Conservation (phyloP, 2,329 filamentous ascomycete species). For the Cladosporium sp. region DNA sequence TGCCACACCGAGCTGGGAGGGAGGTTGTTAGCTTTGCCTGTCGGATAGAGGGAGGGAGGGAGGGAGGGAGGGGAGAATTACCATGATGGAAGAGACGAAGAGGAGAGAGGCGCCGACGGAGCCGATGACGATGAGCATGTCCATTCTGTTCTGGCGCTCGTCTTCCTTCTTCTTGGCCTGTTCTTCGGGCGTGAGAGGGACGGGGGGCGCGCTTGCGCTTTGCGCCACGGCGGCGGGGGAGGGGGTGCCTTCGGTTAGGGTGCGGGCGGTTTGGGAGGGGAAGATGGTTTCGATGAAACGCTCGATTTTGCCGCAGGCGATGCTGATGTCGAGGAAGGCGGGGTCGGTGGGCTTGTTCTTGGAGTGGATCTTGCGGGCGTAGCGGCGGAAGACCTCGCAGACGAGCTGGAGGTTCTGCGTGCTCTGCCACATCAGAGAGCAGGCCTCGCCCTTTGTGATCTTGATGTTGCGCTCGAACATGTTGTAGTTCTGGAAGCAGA, state of each 20-base stretch:
- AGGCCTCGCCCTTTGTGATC: conserved; percentile 92
- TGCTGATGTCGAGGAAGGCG: conserved; percentile 86
- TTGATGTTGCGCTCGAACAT: conserved; percentile 88
- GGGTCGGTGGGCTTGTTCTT: conserved; percentile 94
- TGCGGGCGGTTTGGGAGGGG: conserved; percentile 72
- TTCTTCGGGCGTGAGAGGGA: conserved; percentile 47
- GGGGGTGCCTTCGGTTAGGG: conserved; percentile 24
- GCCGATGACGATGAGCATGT: conserved; percentile 58
- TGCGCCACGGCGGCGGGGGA: conserved; percentile 36
- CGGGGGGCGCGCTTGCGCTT: conserved; percentile 49
- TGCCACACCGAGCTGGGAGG: conserved; percentile 64
- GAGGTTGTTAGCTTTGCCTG: conserved; percentile 10
- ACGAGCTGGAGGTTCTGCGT: conserved; percentile 82
- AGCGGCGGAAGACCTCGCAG: conserved; percentile 75
- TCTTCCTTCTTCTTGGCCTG: conserved; percentile 51
- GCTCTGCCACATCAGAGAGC: conserved; percentile 83
- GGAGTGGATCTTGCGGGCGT: conserved; percentile 75
- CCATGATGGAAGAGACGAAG: conserved; percentile 73
- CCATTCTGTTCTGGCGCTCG: conserved; percentile 48
- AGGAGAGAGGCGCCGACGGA: conserved; percentile 65
- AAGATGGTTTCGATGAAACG: conserved; percentile 94
- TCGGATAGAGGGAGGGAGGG: background rate
- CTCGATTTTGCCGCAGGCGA: conserved; percentile 88
- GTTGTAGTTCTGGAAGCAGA: conserved; percentile 84
- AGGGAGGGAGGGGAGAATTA: conserved; percentile 42